Evolutionary conservation across 495 filamentous ascomycete species (phyloP).

Genomic region (Tuber brumale): DNA sequence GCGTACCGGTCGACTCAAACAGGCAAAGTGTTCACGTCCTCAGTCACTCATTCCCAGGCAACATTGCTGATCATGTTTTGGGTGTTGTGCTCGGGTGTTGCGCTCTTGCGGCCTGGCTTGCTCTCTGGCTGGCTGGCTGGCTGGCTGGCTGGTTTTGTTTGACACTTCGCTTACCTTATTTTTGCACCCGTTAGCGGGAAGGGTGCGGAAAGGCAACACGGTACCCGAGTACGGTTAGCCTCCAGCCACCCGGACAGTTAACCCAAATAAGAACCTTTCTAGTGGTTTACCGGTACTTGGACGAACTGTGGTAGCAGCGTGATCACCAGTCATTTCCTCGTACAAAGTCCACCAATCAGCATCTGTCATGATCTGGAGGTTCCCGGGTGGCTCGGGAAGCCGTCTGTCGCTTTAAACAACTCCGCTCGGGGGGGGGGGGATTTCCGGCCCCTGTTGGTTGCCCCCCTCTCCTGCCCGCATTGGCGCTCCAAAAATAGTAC

Average conservation of each 20-base stretch:
- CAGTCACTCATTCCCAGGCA: background rate
- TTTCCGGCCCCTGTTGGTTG: background rate
- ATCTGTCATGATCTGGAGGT: background rate
- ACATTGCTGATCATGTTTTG: slow-evolving; percentile 1
- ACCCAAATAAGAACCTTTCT: background rate
- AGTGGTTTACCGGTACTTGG: background rate
- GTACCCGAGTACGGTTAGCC: background rate
- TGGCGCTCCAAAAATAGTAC: background rate
- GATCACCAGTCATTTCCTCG: background rate
- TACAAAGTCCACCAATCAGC: background rate
- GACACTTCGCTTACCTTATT: background rate
- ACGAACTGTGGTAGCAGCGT: background rate
- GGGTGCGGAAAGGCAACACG: background rate
- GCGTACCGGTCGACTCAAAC: background rate
- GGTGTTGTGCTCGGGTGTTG: background rate
- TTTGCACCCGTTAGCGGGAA: background rate
- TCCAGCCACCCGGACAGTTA: background rate
- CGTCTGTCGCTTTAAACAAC: background rate
- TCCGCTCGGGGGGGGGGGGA: background rate
- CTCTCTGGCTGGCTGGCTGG: background rate
- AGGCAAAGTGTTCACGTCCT: background rate
- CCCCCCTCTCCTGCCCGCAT: background rate
- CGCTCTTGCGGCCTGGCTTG: background rate
- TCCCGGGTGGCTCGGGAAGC: background rate
- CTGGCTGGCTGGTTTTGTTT: background rate